Conservation (phyloP, 305 asterid species). For the Fraxinus floribunda region DNA sequence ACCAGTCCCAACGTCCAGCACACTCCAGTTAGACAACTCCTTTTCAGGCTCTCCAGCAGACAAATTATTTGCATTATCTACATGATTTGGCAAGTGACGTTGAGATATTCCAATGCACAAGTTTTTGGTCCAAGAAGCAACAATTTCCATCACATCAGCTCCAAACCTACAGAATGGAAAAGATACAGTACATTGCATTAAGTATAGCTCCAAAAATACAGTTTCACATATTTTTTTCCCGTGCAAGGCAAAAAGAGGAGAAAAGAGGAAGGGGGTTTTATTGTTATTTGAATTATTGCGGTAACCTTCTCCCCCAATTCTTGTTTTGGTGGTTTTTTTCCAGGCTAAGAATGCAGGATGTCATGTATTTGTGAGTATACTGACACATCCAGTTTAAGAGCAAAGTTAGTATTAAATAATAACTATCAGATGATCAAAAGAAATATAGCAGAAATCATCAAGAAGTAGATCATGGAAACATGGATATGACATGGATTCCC, state of each 20-base stretch:
- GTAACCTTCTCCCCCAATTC: neutral
- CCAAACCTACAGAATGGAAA: conserved; percentile 69
- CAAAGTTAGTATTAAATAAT: neutral
- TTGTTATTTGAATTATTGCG: neutral
- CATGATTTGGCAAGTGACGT: conserved; percentile 60
- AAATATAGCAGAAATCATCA: neutral
- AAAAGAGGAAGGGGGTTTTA: conserved; percentile 4
- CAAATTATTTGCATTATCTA: conserved; percentile 43
- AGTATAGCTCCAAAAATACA: neutral
- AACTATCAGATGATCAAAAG: neutral
- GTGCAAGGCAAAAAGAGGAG: conserved; percentile 15
- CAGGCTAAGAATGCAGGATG: neutral
- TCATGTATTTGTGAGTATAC: neutral
- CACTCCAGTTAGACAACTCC: conserved; percentile 73
- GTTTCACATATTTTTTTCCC: neutral
- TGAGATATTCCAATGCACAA: conserved; percentile 68
- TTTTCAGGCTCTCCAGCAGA: conserved; percentile 54
- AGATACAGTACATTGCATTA: conserved; percentile 13
- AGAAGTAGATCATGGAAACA: neutral
- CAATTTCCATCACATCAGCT: conserved; percentile 88
- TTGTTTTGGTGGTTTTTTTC: neutral
- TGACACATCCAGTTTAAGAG: neutral
- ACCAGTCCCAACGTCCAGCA: conserved; percentile 96
- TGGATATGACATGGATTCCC: neutral
- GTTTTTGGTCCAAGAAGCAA: conserved; percentile 80